phyloP scores from a whole-genome alignment of 768 basidiomycete genomes.

The Rhizopogon salebrosus region DNA sequence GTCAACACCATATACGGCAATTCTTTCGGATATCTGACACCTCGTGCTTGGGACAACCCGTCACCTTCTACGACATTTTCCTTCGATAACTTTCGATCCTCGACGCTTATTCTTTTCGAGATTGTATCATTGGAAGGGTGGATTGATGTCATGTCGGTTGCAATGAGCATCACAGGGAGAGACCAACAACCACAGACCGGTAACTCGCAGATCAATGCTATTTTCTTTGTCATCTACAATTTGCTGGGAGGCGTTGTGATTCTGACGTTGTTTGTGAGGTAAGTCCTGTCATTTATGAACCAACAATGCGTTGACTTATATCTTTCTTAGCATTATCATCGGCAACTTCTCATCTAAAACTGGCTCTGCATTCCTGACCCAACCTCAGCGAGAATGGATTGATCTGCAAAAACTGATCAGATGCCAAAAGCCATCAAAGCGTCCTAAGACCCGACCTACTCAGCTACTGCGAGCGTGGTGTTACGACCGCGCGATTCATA shows the following conservation, averaged over 20 bases:
- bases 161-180: slow-evolving; percentile 69
- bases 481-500: slow-evolving; percentile 83
- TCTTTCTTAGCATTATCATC: slow-evolving; percentile 77
- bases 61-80: slow-evolving; percentile 78
- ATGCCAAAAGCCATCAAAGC: slow-evolving; percentile 80
- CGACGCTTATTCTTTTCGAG: slow-evolving; percentile 90
- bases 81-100: slow-evolving; percentile 81
- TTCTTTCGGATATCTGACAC: slow-evolving; percentile 66
- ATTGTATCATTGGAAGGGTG: slow-evolving; percentile 95
- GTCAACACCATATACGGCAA: slow-evolving; percentile 53
- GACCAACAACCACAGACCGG: slow-evolving; percentile 70
- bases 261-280: slow-evolving; percentile 89
- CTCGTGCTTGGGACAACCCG: slow-evolving; percentile 88
- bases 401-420: slow-evolving; percentile 86
- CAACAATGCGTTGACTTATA: background rate
- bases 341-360: slow-evolving; percentile 86
- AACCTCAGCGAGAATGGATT: slow-evolving; percentile 90
- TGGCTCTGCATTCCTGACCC: slow-evolving; percentile 80
- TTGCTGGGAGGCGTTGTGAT: slow-evolving; percentile 87
- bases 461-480: slow-evolving; percentile 73
- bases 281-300: slow-evolving; percentile 15
- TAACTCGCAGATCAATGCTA: slow-evolving; percentile 73
- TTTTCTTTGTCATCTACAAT: slow-evolving; percentile 91
- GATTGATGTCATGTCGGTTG: slow-evolving; percentile 87
- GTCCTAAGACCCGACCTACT: slow-evolving; percentile 60